Evolutionary conservation across 331 rosid species (phyloP).

Genomic region (Erythrophleum ivorense): DNA sequence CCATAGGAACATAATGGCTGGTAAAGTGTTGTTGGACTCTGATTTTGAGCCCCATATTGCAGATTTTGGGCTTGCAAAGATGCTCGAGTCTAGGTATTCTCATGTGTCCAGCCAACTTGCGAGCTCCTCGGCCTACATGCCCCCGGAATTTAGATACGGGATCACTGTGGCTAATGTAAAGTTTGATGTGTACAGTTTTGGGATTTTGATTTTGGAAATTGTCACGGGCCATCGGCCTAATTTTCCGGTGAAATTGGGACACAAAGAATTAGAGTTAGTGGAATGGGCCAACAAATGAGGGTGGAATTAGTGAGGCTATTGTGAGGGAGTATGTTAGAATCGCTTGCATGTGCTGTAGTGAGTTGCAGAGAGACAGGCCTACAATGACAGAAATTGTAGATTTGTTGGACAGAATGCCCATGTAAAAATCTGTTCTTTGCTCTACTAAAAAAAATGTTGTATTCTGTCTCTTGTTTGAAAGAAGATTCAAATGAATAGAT

Average conservation of each 20-base stretch:
- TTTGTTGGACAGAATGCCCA: constrained; percentile 13
- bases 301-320: constrained; percentile 45
- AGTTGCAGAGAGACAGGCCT: constrained; percentile 60
- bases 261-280: constrained; percentile 51
- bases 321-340: constrained; percentile 66
- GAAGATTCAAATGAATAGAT: too few species aligned
- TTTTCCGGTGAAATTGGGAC: not conserved
- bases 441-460: too few species aligned
- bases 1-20: constrained; percentile 79
- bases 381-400: constrained; percentile 52
- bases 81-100: constrained; percentile 48
- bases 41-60: constrained; percentile 76
- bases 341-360: constrained; percentile 62
- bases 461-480: too few species aligned
- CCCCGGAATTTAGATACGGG: constrained; percentile 76
- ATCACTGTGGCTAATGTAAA: constrained; percentile 52
- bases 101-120: constrained; percentile 80
- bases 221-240: constrained; percentile 68
- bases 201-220: constrained; percentile 71
- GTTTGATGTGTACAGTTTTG: constrained; percentile 86
- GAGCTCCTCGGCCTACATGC: constrained; percentile 89
- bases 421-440: too few species aligned
- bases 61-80: constrained; percentile 85
- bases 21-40: constrained; percentile 67
- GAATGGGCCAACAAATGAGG: constrained; percentile 64